phyloP scores from a whole-genome alignment of 176 grass and related monocot genomes.

The Aegilops tauschii region DNA sequence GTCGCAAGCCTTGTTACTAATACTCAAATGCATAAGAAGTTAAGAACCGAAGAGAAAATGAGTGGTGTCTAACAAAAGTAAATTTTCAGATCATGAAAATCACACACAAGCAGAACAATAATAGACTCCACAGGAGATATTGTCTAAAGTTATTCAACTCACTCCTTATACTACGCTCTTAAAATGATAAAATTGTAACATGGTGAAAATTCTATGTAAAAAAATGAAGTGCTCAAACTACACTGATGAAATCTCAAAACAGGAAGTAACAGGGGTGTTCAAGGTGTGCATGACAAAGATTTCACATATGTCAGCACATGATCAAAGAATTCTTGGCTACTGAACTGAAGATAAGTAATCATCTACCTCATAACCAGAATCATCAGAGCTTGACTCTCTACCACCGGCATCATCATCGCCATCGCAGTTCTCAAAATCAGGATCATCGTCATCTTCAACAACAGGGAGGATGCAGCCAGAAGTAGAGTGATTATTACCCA shows the following conservation, averaged over 20 bases:
- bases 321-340: neutral
- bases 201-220: neutral
- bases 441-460: slow-evolving; percentile 14
- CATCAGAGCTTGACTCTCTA: neutral
- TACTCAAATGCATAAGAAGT: neutral
- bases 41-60: neutral
- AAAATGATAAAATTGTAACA: neutral
- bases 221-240: neutral
- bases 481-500: slow-evolving; percentile 12
- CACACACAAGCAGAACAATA: neutral
- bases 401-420: neutral
- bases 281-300: neutral
- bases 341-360: neutral
- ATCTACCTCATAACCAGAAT: neutral
- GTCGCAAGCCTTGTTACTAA: neutral
- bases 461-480: neutral
- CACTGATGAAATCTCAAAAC: neutral
- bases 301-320: neutral
- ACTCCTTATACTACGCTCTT: neutral
- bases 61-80: neutral
- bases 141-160: neutral
- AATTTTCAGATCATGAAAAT: neutral
- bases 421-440: neutral
- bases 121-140: neutral
- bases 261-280: neutral